phyloP scores from a whole-genome alignment of 73 alveolate genomes.

The Paramecium pentaurelia region DNA sequence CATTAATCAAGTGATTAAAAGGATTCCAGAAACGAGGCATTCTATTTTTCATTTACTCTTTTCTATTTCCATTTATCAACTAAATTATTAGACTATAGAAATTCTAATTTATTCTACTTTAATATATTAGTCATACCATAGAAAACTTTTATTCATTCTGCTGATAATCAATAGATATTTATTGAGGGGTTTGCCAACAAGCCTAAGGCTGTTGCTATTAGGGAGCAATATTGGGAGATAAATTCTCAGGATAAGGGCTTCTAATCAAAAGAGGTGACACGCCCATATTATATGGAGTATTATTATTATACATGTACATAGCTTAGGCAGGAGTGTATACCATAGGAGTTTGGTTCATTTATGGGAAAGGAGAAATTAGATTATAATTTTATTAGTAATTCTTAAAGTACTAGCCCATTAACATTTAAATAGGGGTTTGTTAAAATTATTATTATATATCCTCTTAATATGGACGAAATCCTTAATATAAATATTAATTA shows the following conservation, averaged over 20 bases:
- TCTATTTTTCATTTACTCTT: background rate
- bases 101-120: background rate
- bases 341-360: background rate
- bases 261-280: background rate
- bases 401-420: background rate
- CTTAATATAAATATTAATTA: background rate
- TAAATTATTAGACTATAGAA: background rate
- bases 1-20: background rate
- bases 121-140: background rate
- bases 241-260: background rate
- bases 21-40: background rate
- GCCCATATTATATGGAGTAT: background rate
- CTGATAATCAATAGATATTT: background rate
- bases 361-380: background rate
- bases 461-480: background rate
- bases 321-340: background rate
- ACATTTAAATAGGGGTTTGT: background rate
- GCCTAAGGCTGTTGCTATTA: background rate
- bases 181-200: background rate
- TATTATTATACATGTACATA: background rate
- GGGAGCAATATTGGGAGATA: background rate
- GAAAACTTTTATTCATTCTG: background rate
- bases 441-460: background rate
- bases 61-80: background rate
- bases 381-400: background rate